These are phyloP conservation scores for Puccinia hordei DNA, from an alignment of 1,284 basidiomycete genomes.

Conservation along the genomic window DNA sequence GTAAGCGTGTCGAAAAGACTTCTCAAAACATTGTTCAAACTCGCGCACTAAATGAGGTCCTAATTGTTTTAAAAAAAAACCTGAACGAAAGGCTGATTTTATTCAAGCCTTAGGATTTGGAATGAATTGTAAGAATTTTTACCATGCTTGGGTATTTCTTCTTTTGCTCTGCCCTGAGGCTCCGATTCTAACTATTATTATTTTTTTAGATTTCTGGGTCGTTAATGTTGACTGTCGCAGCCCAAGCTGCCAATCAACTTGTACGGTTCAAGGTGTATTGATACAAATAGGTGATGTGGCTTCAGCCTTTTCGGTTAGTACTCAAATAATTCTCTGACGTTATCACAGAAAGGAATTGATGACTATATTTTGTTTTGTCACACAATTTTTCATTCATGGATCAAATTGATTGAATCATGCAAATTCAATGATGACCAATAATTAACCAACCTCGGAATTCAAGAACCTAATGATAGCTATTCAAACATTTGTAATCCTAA, in stretches of 20 bases:
- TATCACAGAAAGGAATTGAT: background rate
- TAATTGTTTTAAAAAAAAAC: background rate
- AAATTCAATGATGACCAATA: background rate
- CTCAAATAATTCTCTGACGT: background rate
- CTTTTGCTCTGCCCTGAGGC: background rate
- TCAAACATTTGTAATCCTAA: conserved; percentile 47
- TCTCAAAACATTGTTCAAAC: background rate
- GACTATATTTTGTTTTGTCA: background rate
- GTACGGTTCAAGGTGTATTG: conserved; percentile 46
- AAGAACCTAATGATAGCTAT: conserved; percentile 49
- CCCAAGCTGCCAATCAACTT: conserved; percentile 15
- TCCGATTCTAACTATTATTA: background rate
- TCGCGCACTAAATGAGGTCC: background rate
- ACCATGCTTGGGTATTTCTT: background rate
- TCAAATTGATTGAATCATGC: too few species aligned
- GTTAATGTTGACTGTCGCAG: conserved; percentile 4
- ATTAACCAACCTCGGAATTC: background rate
- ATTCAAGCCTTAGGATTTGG: conserved; percentile 50
- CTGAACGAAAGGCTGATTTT: conserved; percentile 31
- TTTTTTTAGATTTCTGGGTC: conserved; percentile 36
- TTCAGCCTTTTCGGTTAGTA: conserved; percentile 39
- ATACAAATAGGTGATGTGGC: conserved; percentile 48
- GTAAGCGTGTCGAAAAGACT: conserved; percentile 6
- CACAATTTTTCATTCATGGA: background rate
- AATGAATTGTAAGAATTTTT: conserved; percentile 33